Percentiles rank a stretch among this genome's conserved stretches.
Evolutionary conservation across 306 rosid genomes (phyloP).

Genomic region (Cicer cuneatum): DNA sequence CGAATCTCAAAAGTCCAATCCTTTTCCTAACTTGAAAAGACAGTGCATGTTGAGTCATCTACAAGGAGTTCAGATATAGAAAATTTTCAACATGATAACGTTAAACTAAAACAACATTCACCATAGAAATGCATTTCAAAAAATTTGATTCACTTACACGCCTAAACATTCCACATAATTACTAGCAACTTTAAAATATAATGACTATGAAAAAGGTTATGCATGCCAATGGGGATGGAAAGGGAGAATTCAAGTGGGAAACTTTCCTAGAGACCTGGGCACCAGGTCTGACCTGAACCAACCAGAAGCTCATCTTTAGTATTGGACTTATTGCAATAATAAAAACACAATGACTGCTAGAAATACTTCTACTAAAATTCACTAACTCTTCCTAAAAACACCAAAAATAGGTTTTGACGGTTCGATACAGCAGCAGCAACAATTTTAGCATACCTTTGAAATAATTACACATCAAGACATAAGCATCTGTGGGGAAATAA

Average conservation of each 20-base stretch:
- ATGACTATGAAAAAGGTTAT: background rate
- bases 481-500: conserved; percentile 8
- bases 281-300: background rate
- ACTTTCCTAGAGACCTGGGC: background rate
- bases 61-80: background rate
- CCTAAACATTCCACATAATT: conserved; percentile 15
- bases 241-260: background rate
- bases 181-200: background rate
- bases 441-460: conserved; percentile 14
- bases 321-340: background rate
- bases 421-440: conserved; percentile 1
- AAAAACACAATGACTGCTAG: background rate
- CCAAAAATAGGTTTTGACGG: background rate
- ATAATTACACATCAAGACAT: background rate
- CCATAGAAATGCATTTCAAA: background rate
- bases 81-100: background rate
- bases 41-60: background rate
- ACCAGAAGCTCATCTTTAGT: background rate
- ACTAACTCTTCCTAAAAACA: background rate
- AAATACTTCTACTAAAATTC: background rate
- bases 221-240: background rate
- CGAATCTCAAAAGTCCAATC: conserved; percentile 5
- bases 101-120: conserved; percentile 1
- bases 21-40: background rate
- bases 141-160: conserved; percentile 1